Evolutionary conservation across 108 stramenopile species (phyloP), one percentile per base, ranked within the genome.

Genomic region (Cylindrotheca fusiformis): DNA sequence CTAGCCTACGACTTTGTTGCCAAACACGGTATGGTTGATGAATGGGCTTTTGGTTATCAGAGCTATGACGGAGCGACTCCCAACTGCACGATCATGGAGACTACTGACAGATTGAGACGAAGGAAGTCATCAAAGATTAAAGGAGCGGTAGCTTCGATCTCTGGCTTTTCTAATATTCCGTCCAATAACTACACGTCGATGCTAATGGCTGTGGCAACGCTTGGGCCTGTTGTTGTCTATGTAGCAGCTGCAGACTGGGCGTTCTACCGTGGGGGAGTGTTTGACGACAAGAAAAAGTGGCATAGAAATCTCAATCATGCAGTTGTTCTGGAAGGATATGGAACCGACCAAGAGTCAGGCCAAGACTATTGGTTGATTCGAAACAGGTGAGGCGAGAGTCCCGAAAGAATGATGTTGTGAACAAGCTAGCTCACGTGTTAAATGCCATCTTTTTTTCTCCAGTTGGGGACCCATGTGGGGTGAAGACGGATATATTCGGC

Each of bases 311-410:
- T 96, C 27, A 81, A 95, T 62, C 96, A 96, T 62, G 87, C 82
- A 46, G 93, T 96, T 18, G 74, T 87, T 8, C 68, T 95, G 28
- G 85, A 91, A 29, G 93, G 96, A 19, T 96, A 96, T 60, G 93
- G 90, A 21, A 75, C 64, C 8, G 90, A 94, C 28, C 67, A 75
- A 21, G 58, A 64, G 19, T 86, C 87, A 0, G 84, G 80, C 0
- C 73, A 88, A 41, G 74, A 84, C 32, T 95, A 86, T 68, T 95
- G 90, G 82, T 58, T 90, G 55, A 65, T 94, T 45, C 67, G 90
- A 12, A 96, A 96, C 66, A 79, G 77, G 14, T 41, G 14, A 41
- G 36, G 14, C 10, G 36, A 41, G 10, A 41, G 10, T 10, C 10
- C 14, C 14, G 10, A 41, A 10, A 14, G 6, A 10, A 41, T 41